phyloP scores from a whole-genome alignment of 192 early-diverging fungal genomes.

The Coemansia sp. region DNA sequence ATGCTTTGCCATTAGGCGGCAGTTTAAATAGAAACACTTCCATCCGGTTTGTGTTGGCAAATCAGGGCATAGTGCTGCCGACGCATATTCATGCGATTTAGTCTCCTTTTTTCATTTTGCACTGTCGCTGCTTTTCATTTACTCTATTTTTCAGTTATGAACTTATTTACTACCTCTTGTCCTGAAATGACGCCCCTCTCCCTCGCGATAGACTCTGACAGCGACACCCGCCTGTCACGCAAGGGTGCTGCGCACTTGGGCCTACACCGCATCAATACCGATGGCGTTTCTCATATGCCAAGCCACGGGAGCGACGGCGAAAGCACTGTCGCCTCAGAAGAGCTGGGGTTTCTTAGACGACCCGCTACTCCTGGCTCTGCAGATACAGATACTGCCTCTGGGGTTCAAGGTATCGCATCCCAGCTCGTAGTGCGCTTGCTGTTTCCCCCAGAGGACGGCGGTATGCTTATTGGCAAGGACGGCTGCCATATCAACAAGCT shows the following conservation, averaged over 20 bases:
- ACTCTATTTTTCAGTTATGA: neutral
- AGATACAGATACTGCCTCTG: neutral
- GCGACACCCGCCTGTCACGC: neutral
- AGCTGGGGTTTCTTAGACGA: neutral
- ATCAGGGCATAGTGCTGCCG: conserved; percentile 6
- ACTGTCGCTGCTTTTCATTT: neutral
- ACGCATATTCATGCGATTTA: neutral
- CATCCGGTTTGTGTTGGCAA: neutral
- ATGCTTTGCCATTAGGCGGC: neutral
- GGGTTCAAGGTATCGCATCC: neutral
- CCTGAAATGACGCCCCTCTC: neutral
- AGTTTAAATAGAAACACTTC: neutral
- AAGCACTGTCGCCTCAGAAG: neutral
- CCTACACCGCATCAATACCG: neutral
- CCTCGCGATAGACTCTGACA: neutral
- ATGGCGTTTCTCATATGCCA: neutral
- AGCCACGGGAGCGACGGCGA: conserved; percentile 1
- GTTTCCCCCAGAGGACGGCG: conserved; percentile 44
- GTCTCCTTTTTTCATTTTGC: neutral
- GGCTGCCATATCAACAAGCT: conserved; percentile 54
- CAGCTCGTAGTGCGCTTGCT: conserved; percentile 30
- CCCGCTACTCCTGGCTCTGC: conserved; percentile 2
- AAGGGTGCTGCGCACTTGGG: neutral
- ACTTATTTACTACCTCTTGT: neutral
- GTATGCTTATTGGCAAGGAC: conserved; percentile 51